Base-by-base conservation (phyloP, 192 early-diverging fungal genomes). In the Coemansia sp. region DNA sequence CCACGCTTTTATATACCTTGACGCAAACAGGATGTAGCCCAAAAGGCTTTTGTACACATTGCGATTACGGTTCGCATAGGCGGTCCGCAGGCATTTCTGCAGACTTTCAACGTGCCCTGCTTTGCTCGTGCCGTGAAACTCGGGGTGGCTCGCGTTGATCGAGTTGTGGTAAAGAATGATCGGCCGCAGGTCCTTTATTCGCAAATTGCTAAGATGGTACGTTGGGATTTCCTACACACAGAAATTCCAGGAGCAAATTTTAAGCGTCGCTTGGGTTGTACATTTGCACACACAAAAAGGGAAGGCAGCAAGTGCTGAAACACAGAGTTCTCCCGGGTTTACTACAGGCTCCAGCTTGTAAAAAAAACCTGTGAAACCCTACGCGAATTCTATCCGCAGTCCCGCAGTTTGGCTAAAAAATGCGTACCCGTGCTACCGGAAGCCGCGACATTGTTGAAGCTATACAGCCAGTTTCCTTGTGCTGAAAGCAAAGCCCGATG, bases 141-240 rank as follows among this genome's bases (percentile, higher is more conserved):
- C 6, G 0, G 5, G 4, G 9, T 53, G 32, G 19, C n/a, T 19
- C 21, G 32, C 6, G 6, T 22, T 6, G 3, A 47, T 11, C n/a
- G 16, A 9, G n/a, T 57, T 45, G 22, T 54, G 45, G 12, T 59
- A 28, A 6, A 57, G 22, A 4, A 69, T 14, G n/a, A 64, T 25
- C 29, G 57, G 50, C 32, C 56, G 56, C 9, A 69, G 22, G 27
- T 75, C 72, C 11, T 40, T 58, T 29, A 75, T 32, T 19, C 62
- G 72, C 51, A 75, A 42, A 4, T 46, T 50, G 31, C n/a, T 56
- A 9, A 67, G 16, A 7, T 14, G 11, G 42, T 7, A n/a, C 5
- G 6, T 8, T 14, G 24, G 55, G 6, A 56, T 29, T 2, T 19
- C 18, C 55, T 56, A 56, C 38, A 25, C 29, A n/a, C 7, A n/a